Percentiles rank a stretch among this genome's conserved stretches.
Conservation (phyloP, 2,329 filamentous ascomycete genomes). For the Thyridium curvatum region DNA sequence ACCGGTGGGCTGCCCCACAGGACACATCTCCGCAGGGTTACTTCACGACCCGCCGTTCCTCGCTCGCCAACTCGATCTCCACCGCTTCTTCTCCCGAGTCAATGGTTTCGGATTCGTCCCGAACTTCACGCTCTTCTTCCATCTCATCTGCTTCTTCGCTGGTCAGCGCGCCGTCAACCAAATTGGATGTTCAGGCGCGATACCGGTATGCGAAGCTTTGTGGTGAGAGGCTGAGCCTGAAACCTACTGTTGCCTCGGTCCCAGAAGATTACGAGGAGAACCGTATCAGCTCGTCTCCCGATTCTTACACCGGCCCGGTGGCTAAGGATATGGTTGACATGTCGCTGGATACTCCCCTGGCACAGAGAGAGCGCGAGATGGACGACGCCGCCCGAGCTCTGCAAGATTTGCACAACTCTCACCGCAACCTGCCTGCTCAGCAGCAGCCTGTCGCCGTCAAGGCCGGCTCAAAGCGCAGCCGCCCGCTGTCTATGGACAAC, state of each 20-base stretch:
- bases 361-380: conserved; percentile 37
- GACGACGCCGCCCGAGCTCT: conserved; percentile 53
- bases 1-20: conserved; percentile 42
- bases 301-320: conserved; percentile 48
- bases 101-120: conserved; percentile 58
- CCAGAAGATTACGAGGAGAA: conserved; percentile 49
- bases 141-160: conserved; percentile 57
- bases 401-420: conserved; percentile 54
- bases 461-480: conserved; percentile 50
- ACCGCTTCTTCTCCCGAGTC: conserved; percentile 61
- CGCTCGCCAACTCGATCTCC: conserved; percentile 56
- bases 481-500: conserved; percentile 51
- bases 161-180: conserved; percentile 51
- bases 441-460: conserved; percentile 25
- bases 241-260: conserved; percentile 48
- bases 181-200: conserved; percentile 57
- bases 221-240: conserved; percentile 48
- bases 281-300: conserved; percentile 47
- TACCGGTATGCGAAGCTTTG: conserved; percentile 54
- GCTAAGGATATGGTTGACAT: conserved; percentile 44
- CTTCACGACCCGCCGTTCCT: conserved; percentile 48
- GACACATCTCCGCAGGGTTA: conserved; percentile 46
- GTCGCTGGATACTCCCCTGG: conserved; percentile 40
- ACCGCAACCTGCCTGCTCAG: conserved; percentile 17
- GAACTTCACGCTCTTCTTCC: conserved; percentile 57